These are phyloP conservation scores for Aspergillus egyptiacus DNA, from an alignment of 495 filamentous ascomycete species.

Conservation along the genomic window DNA sequence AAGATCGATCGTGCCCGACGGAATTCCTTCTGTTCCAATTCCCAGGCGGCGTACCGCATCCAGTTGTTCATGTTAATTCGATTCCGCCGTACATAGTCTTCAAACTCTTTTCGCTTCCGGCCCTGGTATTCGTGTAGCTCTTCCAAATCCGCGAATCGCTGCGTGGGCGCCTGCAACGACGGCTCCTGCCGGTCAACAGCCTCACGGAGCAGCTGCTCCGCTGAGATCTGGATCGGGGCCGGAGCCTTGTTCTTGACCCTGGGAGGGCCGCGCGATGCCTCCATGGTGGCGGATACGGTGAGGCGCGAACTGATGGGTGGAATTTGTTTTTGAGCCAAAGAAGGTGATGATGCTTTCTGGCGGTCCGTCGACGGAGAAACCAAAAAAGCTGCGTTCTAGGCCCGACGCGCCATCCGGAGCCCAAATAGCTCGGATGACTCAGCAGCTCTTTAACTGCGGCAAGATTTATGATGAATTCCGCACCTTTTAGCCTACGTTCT, in stretches of 20 bases:
- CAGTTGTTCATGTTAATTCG: slow-evolving; percentile 96
- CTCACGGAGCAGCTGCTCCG: slow-evolving; percentile 95
- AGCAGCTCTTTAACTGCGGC: slow-evolving; percentile 9
- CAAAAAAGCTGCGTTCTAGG: slow-evolving; percentile 20
- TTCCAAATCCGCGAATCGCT: slow-evolving; percentile 93
- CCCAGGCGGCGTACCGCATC: slow-evolving; percentile 97
- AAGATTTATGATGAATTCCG: slow-evolving; percentile 1
- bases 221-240: slow-evolving; percentile 84
- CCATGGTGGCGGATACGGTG: slow-evolving; percentile 62
- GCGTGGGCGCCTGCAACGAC: slow-evolving; percentile 80
- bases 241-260: slow-evolving; percentile 97
- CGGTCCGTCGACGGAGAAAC: neutral
- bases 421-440: slow-evolving; percentile 18
- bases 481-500: neutral
- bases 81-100: slow-evolving; percentile 95
- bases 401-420: slow-evolving; percentile 17
- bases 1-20: slow-evolving; percentile 94
- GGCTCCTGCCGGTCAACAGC: slow-evolving; percentile 96
- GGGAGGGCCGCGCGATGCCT: slow-evolving; percentile 86
- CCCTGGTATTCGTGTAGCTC: slow-evolving; percentile 97
- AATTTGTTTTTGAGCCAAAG: neutral
- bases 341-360: neutral
- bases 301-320: neutral
- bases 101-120: slow-evolving; percentile 91
- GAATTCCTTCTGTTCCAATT: slow-evolving; percentile 97